Base-by-base conservation (phyloP, 75 land plant genomes). In the Larix kaempferi region DNA sequence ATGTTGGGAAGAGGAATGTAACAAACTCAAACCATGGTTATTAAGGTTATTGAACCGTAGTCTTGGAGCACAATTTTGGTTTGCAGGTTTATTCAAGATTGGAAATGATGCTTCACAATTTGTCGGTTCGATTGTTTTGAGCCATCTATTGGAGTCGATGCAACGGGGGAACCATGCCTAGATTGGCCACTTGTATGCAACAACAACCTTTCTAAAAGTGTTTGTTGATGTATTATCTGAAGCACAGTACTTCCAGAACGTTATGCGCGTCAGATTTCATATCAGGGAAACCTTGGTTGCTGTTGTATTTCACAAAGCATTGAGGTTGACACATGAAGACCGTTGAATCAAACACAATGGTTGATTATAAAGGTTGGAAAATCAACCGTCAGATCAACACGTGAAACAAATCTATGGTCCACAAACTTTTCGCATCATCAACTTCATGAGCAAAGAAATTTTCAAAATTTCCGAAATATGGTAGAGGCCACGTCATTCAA, bases 181-280 rank as follows among this genome's bases (percentile, higher is more conserved):
- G 93, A 81, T 88, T 77, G 98, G 99, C 11, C 94, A 96, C 73
- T 79, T 90, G 54, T 96, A 94, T 94, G 97, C 95, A 61, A 93
- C 90, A 78, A 75, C 85, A 37, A 96, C 94, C 56, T 94, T 94
- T 78, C 79, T 89, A 56, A 95, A 95, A 71, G 91, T 92, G 87
- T 93, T 93, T 76, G 27, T 88, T 12, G 96, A 96, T 25, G 98
- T 95, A 56, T 66, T 95, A 59, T 78, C 71, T 84, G 97, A 96
- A 88, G 97, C 95, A 59, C 99, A 92, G 57, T 96, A 94, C 80
- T 94, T 94, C 58, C 99, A 96, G 76, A 96, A 96, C 84, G 99
- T 96, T 71, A 96, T 96, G 97, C 94, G 97, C 74, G 91, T 90
- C 63, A 97, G 99, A 15, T 94, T 89, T 65, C 87, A 87, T 29